Evolutionary conservation across 306 rosid species (phyloP).

Genomic region (Vicia faba): DNA sequence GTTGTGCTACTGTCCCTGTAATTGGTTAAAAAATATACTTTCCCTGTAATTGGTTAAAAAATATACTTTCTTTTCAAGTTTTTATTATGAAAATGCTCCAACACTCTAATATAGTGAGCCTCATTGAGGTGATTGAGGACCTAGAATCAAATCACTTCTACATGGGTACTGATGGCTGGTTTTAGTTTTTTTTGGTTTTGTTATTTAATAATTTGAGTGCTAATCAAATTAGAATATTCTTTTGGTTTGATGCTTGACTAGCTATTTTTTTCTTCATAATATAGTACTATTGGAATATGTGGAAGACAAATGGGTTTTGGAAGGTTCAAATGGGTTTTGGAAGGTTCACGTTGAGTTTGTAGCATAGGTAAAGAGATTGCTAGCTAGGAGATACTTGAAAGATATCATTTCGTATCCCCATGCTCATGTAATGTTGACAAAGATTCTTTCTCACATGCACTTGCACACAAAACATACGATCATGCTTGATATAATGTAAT

Average conservation of each 20-base stretch:
- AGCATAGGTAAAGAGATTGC: too few relatives aligned
- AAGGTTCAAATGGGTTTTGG: too few relatives aligned
- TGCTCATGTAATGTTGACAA: too few relatives aligned
- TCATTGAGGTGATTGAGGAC: constrained; percentile 91
- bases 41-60: constrained; percentile 17
- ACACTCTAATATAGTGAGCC: constrained; percentile 94
- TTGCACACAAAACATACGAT: too few relatives aligned
- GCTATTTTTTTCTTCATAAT: constrained; percentile 27
- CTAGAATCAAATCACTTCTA: constrained; percentile 83
- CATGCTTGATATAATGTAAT: too few relatives aligned
- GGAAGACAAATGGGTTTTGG: too few relatives aligned
- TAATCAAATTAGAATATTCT: background rate
- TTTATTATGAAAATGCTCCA: constrained; percentile 89
- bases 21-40: too few relatives aligned
- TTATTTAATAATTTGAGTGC: too few relatives aligned
- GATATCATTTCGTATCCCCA: too few relatives aligned
- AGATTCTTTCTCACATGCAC: too few relatives aligned
- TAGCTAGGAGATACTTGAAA: too few relatives aligned
- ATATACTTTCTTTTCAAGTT: constrained; percentile 58
- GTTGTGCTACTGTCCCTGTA: constrained; percentile 4
- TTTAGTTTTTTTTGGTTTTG: constrained; percentile 28
- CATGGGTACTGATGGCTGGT: constrained; percentile 68
- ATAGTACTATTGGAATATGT: constrained; percentile 88
- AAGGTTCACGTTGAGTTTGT: too few relatives aligned
- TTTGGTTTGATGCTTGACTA: constrained; percentile 26